Evolutionary conservation across 371 early-diverging fungal species (phyloP).

Genomic region (Mortierella sp.): DNA sequence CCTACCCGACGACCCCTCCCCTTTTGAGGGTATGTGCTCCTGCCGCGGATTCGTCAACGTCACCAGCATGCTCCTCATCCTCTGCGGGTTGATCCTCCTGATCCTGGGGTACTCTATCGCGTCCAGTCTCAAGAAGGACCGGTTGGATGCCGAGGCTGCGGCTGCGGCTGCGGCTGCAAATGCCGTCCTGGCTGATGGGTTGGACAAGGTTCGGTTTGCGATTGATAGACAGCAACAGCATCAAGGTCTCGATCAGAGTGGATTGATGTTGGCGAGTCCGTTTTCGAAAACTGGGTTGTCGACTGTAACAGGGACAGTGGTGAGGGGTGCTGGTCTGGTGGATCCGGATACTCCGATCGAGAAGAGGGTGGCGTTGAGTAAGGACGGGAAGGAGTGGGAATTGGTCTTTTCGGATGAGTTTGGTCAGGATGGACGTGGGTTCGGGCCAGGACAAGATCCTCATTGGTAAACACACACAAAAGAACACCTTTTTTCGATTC

Average conservation of each 20-base stretch:
- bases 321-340: not conserved
- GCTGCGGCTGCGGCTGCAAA: slow-evolving; percentile 5
- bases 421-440: slow-evolving; percentile 63
- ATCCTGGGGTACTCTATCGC: slow-evolving; percentile 47
- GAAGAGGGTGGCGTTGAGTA: slow-evolving; percentile 2
- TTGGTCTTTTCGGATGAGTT: slow-evolving; percentile 72
- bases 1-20: slow-evolving; percentile 40
- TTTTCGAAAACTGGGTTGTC: too few species aligned
- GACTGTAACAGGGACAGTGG: not conserved
- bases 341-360: not conserved
- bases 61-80: slow-evolving; percentile 40
- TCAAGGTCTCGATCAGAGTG: not conserved
- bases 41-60: slow-evolving; percentile 40
- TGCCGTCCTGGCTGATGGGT: not conserved
- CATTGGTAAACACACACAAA: slow-evolving; percentile 55
- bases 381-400: slow-evolving; percentile 32
- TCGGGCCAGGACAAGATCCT: slow-evolving; percentile 64
- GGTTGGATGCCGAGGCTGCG: slow-evolving; percentile 23
- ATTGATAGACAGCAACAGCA: slow-evolving; percentile 4
- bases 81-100: slow-evolving; percentile 34
- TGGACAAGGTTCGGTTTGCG: slow-evolving; percentile 10
- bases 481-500: not conserved
- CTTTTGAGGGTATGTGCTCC: slow-evolving; percentile 45
- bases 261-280: not conserved
- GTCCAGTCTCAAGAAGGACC: slow-evolving; percentile 26